Base-by-base conservation (phyloP, 805 yeast genomes). In the Priceomyces castillae region DNA sequence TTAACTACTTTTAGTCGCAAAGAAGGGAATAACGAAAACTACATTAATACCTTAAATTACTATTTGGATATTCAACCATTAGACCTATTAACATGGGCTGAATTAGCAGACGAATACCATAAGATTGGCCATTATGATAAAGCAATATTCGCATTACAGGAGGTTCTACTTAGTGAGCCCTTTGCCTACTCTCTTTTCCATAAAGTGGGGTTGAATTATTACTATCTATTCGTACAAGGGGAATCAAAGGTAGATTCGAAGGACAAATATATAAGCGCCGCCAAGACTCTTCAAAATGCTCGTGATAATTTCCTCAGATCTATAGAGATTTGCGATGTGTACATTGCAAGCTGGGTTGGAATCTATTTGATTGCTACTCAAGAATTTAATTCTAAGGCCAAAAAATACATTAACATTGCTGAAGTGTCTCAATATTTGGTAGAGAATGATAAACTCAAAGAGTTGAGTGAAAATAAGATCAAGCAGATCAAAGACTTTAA, bases 1-100 rank as follows among this genome's bases (percentile, higher is more conserved):
- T 54, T 70, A 35, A 57, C 68, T 14, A 59, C 72, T 0, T 63
- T 67, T 41, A 54, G 64, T 23, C 56, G 72, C 15, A 47, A 49
- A 18, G 47, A 43, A 12, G 60, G 35, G 11, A 38, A 37, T 26
- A 46, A 48, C 37, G 67, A 62, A 41, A 65, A 62, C n/a, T 86
- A 80, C 58, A 73, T 87, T 36, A 66, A 71, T 28, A 76, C 74
- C 41, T 69, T 90, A 51, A 66, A 69, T 9, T 74, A 69, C 28
- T 78, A 74, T 50, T 62, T 87, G 41, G 83, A 81, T 42, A 64
- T 74, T 40, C 80, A 77, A 52, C 96, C 97, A 1, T 60, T 82
- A 16, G 98, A 94, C 61, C 68, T 78, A 2, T 81, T 84, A 49
- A 68, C 85, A 2, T 89, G 95, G 96, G 73, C 81, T 38, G 95